Conservation (phyloP, 164 flowering plant species). For the Nymphaea thermarum region DNA sequence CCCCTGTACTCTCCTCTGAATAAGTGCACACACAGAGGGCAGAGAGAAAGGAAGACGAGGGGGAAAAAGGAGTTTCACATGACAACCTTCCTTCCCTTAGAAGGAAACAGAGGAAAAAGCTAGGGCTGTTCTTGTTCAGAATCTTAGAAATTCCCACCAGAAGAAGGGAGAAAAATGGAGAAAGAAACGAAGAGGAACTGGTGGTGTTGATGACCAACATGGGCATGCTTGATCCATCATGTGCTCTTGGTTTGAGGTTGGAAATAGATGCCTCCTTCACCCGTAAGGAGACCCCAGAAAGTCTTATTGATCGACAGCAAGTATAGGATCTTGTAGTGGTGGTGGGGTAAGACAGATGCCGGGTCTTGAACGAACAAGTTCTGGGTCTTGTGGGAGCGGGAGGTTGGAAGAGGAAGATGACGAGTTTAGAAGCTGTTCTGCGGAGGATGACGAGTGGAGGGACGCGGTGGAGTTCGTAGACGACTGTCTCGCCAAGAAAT, state of each 20-base stretch:
- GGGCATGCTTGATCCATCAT: background rate
- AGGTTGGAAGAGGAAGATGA: constrained; percentile 61
- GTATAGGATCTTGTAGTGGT: background rate
- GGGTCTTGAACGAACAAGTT: background rate
- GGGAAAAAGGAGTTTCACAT: background rate
- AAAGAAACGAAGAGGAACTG: background rate
- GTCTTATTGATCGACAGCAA: background rate
- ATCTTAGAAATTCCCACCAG: background rate
- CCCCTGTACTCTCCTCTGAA: background rate
- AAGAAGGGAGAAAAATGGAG: background rate
- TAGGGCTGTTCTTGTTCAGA: background rate
- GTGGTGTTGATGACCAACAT: background rate
- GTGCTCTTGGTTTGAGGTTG: background rate
- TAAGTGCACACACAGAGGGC: background rate
- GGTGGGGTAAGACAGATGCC: background rate
- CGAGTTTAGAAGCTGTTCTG: constrained; percentile 61
- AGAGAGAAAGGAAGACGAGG: background rate
- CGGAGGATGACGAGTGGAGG: constrained; percentile 39
- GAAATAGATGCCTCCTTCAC: background rate
- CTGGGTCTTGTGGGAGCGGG: constrained; percentile 9
- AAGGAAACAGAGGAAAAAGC: background rate
- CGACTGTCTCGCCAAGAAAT: constrained; percentile 19
- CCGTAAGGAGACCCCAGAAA: background rate
- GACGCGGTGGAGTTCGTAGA: constrained; percentile 32
- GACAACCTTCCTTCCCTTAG: background rate